A percentile compares a stretch with the other conserved stretches of the same genome.
Evolutionary conservation across 805 yeast genomes (phyloP).

Genomic region (Nematodospora valgi): DNA sequence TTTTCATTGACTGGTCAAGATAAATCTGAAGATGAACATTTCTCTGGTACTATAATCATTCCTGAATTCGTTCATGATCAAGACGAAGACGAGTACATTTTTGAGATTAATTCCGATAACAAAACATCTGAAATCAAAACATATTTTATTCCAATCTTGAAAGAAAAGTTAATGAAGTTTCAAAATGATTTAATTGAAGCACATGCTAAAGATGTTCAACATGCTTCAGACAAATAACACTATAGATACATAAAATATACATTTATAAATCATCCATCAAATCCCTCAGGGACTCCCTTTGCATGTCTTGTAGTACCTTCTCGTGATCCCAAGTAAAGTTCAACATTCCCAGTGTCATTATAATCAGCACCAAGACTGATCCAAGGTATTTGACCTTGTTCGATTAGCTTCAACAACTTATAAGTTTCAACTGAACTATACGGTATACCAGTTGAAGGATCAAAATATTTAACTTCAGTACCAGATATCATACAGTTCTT

Average conservation of each 20-base stretch:
- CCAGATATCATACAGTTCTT: conserved; percentile 75
- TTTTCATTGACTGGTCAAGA: conserved; percentile 43
- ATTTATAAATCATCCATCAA: conserved; percentile 31
- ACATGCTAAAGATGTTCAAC: conserved; percentile 64
- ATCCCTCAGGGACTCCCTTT: conserved; percentile 85
- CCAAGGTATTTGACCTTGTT: conserved; percentile 52
- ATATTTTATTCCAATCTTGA: conserved; percentile 51
- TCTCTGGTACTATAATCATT: conserved; percentile 45
- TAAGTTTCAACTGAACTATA: conserved; percentile 83
- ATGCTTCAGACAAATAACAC: conserved; percentile 27
- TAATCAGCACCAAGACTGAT: conserved; percentile 45
- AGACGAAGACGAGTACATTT: conserved; percentile 59
- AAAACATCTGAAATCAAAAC: conserved; percentile 42
- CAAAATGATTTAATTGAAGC: conserved; percentile 60
- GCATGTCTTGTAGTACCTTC: conserved; percentile 67
- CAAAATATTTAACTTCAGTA: conserved; percentile 74
- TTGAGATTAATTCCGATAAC: conserved; percentile 40
- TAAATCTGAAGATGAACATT: conserved; percentile 16
- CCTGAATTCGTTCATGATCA: conserved; percentile 80
- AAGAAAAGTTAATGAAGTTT: conserved; percentile 48
- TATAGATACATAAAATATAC: conserved; percentile 8
- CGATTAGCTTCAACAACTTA: conserved; percentile 51
- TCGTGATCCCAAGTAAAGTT: conserved; percentile 39
- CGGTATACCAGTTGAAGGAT: conserved; percentile 85
- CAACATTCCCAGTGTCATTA: conserved; percentile 51